phyloP scores from a whole-genome alignment of 371 early-diverging fungal genomes.

The Capillidium rhysosporum region DNA sequence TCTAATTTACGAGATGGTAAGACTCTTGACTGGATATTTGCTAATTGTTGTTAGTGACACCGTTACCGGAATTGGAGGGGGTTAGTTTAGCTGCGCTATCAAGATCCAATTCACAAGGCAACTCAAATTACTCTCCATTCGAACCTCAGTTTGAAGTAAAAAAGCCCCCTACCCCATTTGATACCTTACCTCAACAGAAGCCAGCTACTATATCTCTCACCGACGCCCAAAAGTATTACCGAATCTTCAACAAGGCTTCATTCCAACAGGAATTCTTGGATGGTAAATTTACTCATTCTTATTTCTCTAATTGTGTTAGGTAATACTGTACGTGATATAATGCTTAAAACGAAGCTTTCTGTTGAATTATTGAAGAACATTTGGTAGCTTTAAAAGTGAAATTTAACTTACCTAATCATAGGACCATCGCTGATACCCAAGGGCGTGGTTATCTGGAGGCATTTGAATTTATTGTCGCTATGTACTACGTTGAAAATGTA shows the following conservation, averaged over 20 bases:
- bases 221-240: constrained; percentile 5
- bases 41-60: neutral
- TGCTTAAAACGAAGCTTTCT: constrained; percentile 17
- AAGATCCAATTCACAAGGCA: neutral
- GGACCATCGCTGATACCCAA: constrained; percentile 49
- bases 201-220: neutral
- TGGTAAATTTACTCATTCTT: neutral
- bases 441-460: constrained; percentile 39
- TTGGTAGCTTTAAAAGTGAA: constrained; percentile 1
- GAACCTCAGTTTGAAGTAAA: neutral
- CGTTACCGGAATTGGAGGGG: neutral
- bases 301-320: constrained; percentile 8
- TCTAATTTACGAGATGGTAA: constrained; percentile 21
- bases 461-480: constrained; percentile 64
- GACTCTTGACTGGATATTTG: constrained; percentile 3
- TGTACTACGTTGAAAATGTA: constrained; percentile 48
- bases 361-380: constrained; percentile 14
- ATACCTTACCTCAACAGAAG: neutral
- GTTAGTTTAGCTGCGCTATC: neutral
- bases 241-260: constrained; percentile 1
- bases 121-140: neutral
- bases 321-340: constrained; percentile 14
- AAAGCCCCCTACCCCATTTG: neutral
- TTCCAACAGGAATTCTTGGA: constrained; percentile 2
- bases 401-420: constrained; percentile 2